phyloP scores from a whole-genome alignment of 345 rosid genomes.

The Acer campestre region DNA sequence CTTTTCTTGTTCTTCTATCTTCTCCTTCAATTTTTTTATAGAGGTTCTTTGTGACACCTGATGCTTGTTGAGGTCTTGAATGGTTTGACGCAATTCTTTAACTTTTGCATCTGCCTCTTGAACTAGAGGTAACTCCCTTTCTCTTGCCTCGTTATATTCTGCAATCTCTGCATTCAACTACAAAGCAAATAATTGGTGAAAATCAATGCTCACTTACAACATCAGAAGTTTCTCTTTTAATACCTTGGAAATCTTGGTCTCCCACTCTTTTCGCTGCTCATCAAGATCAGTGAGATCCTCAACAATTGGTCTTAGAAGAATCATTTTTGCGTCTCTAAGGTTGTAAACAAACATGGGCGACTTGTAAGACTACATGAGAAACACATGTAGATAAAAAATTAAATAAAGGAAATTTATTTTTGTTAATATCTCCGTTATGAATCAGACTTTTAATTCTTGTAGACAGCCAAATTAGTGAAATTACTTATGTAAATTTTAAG shows the following conservation, averaged over 20 bases:
- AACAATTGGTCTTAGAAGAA: slow-evolving; percentile 43
- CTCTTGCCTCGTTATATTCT: slow-evolving; percentile 61
- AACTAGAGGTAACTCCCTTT: slow-evolving; percentile 69
- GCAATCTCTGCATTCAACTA: slow-evolving; percentile 80
- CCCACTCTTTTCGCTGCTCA: slow-evolving; percentile 66
- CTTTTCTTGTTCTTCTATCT: slow-evolving; percentile 56
- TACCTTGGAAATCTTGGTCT: slow-evolving; percentile 73
- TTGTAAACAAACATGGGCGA: slow-evolving; percentile 14
- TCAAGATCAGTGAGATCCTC: slow-evolving; percentile 73
- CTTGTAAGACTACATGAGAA: neutral
- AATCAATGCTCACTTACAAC: slow-evolving; percentile 13
- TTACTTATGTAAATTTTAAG: too few relatives aligned
- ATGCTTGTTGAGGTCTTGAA: slow-evolving; percentile 69
- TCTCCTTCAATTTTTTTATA: slow-evolving; percentile 63
- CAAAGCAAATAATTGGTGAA: slow-evolving; percentile 29
- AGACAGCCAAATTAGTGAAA: too few relatives aligned
- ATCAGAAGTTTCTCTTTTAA: slow-evolving; percentile 7
- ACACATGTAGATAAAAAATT: neutral
- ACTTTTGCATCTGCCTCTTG: slow-evolving; percentile 65
- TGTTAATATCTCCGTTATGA: neutral
- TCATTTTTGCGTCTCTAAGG: slow-evolving; percentile 71
- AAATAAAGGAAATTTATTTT: slow-evolving; percentile 1
- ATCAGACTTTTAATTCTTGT: neutral
- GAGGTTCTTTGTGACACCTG: slow-evolving; percentile 69
- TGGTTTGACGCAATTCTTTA: slow-evolving; percentile 62